phyloP scores from a whole-genome alignment of 2,329 filamentous ascomycete species.

The Cercospora canescens region DNA sequence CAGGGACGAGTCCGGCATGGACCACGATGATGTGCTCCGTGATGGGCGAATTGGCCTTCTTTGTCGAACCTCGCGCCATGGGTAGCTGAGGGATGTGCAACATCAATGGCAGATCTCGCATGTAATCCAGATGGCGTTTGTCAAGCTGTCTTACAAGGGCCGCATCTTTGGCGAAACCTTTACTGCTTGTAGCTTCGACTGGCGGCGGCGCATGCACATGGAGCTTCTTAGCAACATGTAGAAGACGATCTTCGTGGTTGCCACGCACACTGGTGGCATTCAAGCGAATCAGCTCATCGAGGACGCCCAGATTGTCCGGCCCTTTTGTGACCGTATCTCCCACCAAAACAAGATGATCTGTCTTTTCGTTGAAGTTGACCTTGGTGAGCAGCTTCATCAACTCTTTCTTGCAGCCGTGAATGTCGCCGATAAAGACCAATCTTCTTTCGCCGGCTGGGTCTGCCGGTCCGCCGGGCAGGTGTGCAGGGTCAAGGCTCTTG shows the following conservation, averaged over 20 bases:
- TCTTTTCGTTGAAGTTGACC: constrained; percentile 60
- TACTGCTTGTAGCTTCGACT: constrained; percentile 20
- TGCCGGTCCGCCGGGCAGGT: constrained; percentile 34
- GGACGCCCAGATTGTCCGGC: constrained; percentile 75
- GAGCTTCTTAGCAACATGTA: constrained; percentile 50
- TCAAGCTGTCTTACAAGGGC: constrained; percentile 32
- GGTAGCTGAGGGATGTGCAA: constrained; percentile 36
- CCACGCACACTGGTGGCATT: constrained; percentile 82
- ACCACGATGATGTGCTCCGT: constrained; percentile 63
- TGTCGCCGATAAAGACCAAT: constrained; percentile 83
- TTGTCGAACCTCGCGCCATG: constrained; percentile 20
- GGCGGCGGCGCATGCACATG: neutral
- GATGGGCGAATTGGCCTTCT: constrained; percentile 60
- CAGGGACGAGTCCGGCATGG: constrained; percentile 83
- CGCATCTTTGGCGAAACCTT: constrained; percentile 30
- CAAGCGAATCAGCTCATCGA: constrained; percentile 71
- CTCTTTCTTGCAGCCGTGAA: constrained; percentile 80
- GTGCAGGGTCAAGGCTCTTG: constrained; percentile 47
- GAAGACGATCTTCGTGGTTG: constrained; percentile 86
- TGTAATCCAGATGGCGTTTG: constrained; percentile 34
- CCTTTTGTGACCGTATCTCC: constrained; percentile 87
- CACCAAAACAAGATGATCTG: constrained; percentile 73
- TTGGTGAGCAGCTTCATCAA: constrained; percentile 64
- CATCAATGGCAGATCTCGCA: constrained; percentile 39
- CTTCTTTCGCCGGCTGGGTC: constrained; percentile 51